Evolutionary conservation across 345 rosid genomes (phyloP), one percentile per base, ranked within the genome.

Genomic region (Microthlaspi erraticum): DNA sequence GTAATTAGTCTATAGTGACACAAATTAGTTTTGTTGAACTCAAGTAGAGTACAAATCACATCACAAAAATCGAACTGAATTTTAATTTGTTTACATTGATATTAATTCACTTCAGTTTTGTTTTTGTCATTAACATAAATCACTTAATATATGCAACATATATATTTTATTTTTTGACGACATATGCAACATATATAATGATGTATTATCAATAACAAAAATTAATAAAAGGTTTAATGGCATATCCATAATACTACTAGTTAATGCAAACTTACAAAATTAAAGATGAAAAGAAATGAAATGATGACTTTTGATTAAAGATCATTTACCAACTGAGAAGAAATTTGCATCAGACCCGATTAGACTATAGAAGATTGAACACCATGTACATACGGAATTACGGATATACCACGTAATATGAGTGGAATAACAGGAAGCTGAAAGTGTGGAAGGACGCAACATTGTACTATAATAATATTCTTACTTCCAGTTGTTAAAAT

Each of bases 401-500:
- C 13, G 29, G 29, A 26, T 26, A 2, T 26, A 52, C 13, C 69
- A 71, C 69, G 55, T 63, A 63, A 41, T 44, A 36, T 43, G 70
- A 63, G 56, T 45, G 23, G 43, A 44, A 63, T 53, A 44, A 63
- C 10, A 56, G 54, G 70, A 72, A 2, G 76, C 70, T 62, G 64
- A 46, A 44, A 53, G 70, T 45, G 14, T 44, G 70, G 70, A 72
- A 63, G 49, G 69, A 53, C 63, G 70, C 64, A 54, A 44, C 63
- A 52, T 43, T 39, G 19, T 31, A 6, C n/a, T 51, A 71, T 51
- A 50, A 42, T 31, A 6, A 13, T 51, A 71, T 51, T 71, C 42
- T 61, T 61, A 71, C 61, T 50, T 63, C 56, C 70, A 54, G 57
- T 72, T 72, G 70, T 63, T 11, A 54, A 55, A 64, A 45, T 54